Percentiles rank a stretch among this genome's conserved stretches.
Conservation (phyloP, 1,284 basidiomycete species). For the Cryptococcus hybrid region DNA sequence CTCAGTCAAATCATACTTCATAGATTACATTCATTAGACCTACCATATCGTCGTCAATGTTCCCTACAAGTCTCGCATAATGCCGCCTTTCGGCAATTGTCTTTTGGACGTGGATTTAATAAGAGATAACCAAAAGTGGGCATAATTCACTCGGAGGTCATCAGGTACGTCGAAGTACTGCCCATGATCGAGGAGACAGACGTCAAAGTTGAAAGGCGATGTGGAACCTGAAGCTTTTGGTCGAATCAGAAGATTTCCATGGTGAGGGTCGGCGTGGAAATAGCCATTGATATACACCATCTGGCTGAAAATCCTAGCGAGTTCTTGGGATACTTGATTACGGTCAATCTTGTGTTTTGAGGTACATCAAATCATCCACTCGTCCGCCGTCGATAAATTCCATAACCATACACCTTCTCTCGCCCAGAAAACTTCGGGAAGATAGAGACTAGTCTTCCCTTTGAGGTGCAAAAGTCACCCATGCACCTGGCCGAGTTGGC, state of each 20-base stretch:
- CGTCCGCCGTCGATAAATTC: constrained; percentile 84
- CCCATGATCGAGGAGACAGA: constrained; percentile 85
- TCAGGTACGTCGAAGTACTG: constrained; percentile 82
- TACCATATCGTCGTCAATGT: constrained; percentile 81
- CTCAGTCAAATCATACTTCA: too few species aligned
- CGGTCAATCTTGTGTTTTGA: constrained; percentile 83
- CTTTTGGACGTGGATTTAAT: constrained; percentile 68
- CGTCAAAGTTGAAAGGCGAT: constrained; percentile 91
- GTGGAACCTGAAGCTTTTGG: constrained; percentile 62
- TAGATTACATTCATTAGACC: constrained; percentile 38
- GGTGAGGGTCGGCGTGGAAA: constrained; percentile 51
- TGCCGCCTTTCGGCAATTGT: constrained; percentile 68
- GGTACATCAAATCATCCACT: constrained; percentile 83
- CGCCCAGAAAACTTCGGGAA: constrained; percentile 82
- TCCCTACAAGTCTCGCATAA: constrained; percentile 84
- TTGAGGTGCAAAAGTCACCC: constrained; percentile 65
- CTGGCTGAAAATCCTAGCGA: constrained; percentile 76
- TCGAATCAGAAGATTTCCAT: constrained; percentile 87
- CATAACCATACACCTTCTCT: constrained; percentile 90
- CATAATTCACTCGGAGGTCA: constrained; percentile 63
- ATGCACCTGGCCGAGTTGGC: constrained; percentile 71
- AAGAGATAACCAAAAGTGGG: constrained; percentile 75
- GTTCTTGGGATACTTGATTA: constrained; percentile 86
- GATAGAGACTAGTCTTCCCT: constrained; percentile 77
- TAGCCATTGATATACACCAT: constrained; percentile 95